Evolutionary conservation across 257 asterid species (phyloP).

Genomic region (Gentiana dahurica): DNA sequence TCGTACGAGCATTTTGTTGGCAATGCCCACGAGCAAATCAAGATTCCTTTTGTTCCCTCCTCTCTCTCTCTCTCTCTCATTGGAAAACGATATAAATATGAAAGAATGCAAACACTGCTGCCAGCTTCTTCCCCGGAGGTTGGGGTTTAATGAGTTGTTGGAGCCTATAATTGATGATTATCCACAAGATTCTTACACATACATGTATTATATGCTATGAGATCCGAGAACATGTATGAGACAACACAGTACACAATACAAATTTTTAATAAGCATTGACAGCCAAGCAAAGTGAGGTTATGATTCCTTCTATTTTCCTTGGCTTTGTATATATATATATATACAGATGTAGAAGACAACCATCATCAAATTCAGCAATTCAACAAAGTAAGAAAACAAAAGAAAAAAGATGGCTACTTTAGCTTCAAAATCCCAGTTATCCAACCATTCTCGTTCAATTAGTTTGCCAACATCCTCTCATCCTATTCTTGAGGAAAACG

Average conservation of each 20-base stretch:
- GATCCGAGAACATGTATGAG: neutral
- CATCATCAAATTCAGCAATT: too few species aligned
- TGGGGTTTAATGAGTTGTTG: too few species aligned
- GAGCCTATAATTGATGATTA: too few species aligned
- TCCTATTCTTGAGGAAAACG: slow-evolving; percentile 5
- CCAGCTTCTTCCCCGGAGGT: too few species aligned
- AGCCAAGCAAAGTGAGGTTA: neutral
- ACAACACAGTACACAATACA: neutral
- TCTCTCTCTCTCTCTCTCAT: too few species aligned
- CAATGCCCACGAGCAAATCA: too few species aligned
- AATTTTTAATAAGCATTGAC: neutral
- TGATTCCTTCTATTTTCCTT: slow-evolving; percentile 2
- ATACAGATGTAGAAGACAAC: too few species aligned
- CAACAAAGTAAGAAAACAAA: neutral
- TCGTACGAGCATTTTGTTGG: too few species aligned
- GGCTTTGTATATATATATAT: neutral
- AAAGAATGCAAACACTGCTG: too few species aligned
- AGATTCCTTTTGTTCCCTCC: too few species aligned
- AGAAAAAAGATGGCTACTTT: slow-evolving; percentile 1
- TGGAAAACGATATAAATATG: too few species aligned
- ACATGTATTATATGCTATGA: neutral
- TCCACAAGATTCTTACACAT: too few species aligned
- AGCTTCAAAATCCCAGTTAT: neutral
- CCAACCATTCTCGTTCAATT: slow-evolving; percentile 14
- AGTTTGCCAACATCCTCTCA: slow-evolving; percentile 23